These are phyloP conservation scores for Talaromyces sp. DNA, from an alignment of 2,329 filamentous ascomycete genomes.

Conservation along the genomic window DNA sequence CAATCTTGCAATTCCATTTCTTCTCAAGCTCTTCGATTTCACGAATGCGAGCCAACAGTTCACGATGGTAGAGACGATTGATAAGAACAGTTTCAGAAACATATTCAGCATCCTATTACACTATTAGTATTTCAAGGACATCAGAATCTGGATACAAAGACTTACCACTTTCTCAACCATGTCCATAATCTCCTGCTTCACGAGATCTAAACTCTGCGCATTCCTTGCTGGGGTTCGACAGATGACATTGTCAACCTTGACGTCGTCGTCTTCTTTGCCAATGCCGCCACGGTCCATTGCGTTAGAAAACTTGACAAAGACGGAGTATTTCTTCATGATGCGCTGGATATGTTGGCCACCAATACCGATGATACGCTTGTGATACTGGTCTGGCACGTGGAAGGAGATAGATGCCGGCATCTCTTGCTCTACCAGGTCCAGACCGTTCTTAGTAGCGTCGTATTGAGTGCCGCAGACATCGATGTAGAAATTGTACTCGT, in stretches of 20 bases:
- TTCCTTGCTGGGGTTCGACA: slow-evolving; percentile 96
- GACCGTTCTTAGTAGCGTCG: slow-evolving; percentile 87
- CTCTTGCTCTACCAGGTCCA: slow-evolving; percentile 93
- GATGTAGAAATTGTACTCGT: slow-evolving; percentile 99
- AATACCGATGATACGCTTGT: slow-evolving; percentile 98
- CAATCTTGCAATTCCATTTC: slow-evolving; percentile 99
- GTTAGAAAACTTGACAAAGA: slow-evolving; percentile 99
- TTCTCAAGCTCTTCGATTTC: slow-evolving; percentile 95
- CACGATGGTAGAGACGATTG: slow-evolving; percentile 90
- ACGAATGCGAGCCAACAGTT: slow-evolving; percentile 80
- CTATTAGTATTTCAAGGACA: slow-evolving; percentile 15
- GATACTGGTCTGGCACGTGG: slow-evolving; percentile 97
- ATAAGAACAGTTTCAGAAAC: slow-evolving; percentile 91
- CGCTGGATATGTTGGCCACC: slow-evolving; percentile 97
- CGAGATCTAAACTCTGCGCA: slow-evolving; percentile 90
- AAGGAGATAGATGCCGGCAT: slow-evolving; percentile 99
- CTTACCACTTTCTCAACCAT: slow-evolving; percentile 93
- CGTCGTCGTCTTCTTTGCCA: slow-evolving; percentile 93
- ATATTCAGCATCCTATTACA: slow-evolving; percentile 79
- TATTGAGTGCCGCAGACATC: slow-evolving; percentile 91
- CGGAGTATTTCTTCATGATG: slow-evolving; percentile 99
- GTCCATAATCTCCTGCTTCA: slow-evolving; percentile 98
- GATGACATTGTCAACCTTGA: slow-evolving; percentile 98
- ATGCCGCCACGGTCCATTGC: slow-evolving; percentile 95
- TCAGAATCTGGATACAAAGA: slow-evolving; percentile 22